Conservation (phyloP, 1,284 basidiomycete species). For the Leucoagaricus sp. region DNA sequence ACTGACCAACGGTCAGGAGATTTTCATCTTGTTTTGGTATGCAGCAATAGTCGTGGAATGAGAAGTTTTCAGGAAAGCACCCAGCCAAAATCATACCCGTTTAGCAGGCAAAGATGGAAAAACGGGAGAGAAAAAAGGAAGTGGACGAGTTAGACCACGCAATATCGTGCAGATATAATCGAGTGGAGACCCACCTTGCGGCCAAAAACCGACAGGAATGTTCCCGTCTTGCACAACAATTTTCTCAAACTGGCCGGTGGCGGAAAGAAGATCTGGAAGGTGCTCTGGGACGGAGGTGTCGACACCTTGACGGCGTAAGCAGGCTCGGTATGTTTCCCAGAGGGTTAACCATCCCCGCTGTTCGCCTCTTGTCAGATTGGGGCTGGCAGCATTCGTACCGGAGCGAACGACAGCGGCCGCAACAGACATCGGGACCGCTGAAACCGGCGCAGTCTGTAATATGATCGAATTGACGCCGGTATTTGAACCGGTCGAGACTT, state of each 20-base stretch:
- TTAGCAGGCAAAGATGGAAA: constrained; percentile 12
- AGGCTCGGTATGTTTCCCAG: constrained; percentile 59
- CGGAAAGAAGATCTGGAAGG: constrained; percentile 46
- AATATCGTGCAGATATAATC: neutral
- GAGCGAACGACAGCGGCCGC: constrained; percentile 16
- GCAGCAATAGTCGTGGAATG: constrained; percentile 22
- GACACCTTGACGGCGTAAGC: constrained; percentile 49
- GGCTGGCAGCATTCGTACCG: constrained; percentile 18
- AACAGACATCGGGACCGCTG: neutral
- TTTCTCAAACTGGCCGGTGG: constrained; percentile 49
- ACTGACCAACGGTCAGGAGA: constrained; percentile 58
- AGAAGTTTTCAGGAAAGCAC: neutral
- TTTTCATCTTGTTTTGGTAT: constrained; percentile 31
- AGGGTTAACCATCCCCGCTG: constrained; percentile 55
- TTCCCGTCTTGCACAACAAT: constrained; percentile 51
- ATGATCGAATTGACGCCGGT: neutral
- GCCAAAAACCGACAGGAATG: constrained; percentile 63
- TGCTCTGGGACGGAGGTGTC: constrained; percentile 58
- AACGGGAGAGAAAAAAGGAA: constrained; percentile 9
- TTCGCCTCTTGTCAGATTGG: constrained; percentile 12
- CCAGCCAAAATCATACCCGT: constrained; percentile 11
- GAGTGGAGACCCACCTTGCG: constrained; percentile 40
- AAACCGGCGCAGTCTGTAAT: neutral
- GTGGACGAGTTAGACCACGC: neutral
- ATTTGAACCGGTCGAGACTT: neutral